A percentile compares a stretch with the other conserved stretches of the same genome.
Evolutionary conservation across 2,329 filamentous ascomycete species (phyloP).

Genomic region (Thelonectria rubi): DNA sequence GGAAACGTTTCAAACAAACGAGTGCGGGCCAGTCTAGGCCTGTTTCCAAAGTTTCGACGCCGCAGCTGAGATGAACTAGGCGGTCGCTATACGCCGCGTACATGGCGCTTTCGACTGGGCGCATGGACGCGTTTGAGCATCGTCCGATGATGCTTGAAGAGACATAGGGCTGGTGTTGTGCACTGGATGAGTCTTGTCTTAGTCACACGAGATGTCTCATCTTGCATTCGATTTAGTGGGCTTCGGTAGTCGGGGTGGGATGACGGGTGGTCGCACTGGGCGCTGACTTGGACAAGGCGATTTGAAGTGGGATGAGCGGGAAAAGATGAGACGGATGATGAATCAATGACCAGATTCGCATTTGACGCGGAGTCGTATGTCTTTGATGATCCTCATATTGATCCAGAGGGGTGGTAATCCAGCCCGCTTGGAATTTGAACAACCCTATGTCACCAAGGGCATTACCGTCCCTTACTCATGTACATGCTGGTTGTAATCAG

Average conservation of each 20-base stretch:
- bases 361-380: too few relatives aligned
- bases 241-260: neutral
- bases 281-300: too few relatives aligned
- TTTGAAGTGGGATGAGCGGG: neutral
- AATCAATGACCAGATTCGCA: neutral
- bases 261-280: neutral
- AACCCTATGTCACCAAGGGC: too few relatives aligned
- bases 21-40: slow-evolving; percentile 1
- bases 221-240: neutral
- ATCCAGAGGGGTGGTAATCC: too few relatives aligned
- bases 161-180: slow-evolving; percentile 6
- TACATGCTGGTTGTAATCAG: too few relatives aligned
- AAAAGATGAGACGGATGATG: neutral
- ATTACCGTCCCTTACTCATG: too few relatives aligned
- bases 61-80: neutral
- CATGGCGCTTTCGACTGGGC: slow-evolving; percentile 1
- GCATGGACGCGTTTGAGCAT: neutral
- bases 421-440: too few relatives aligned
- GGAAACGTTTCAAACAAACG: slow-evolving; percentile 29
- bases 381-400: too few relatives aligned
- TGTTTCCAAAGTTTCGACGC: neutral
- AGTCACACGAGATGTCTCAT: neutral
- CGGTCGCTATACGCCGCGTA: slow-evolving; percentile 16
- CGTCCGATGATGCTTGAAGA: neutral
- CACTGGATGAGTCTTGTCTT: slow-evolving; percentile 2